These are phyloP conservation scores for Geotrichum siamense DNA, from an alignment of 1,139 yeast species.

Conservation along the genomic window DNA sequence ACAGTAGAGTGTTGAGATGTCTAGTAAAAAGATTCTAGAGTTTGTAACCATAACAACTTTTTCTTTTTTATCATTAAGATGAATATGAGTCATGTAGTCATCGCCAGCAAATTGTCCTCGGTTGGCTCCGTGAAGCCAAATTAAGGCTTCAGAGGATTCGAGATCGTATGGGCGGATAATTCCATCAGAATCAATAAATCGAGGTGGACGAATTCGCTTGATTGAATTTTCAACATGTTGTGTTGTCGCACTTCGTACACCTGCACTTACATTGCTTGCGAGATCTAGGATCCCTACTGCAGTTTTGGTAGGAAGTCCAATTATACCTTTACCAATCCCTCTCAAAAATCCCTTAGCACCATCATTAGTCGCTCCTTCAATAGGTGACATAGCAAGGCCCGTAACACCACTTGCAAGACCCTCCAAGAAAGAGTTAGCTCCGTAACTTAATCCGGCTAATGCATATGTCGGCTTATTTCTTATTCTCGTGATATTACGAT, in stretches of 20 bases:
- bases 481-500: slow-evolving; percentile 63
- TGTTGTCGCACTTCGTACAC: slow-evolving; percentile 85
- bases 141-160: slow-evolving; percentile 88
- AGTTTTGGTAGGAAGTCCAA: slow-evolving; percentile 93
- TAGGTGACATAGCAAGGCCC: slow-evolving; percentile 86
- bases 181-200: slow-evolving; percentile 63
- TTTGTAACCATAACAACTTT: slow-evolving; percentile 70
- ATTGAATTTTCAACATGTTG: slow-evolving; percentile 76
- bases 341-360: slow-evolving; percentile 89
- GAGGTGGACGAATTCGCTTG: slow-evolving; percentile 73
- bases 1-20: slow-evolving; percentile 49
- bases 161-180: slow-evolving; percentile 65
- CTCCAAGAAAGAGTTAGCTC: slow-evolving; percentile 83
- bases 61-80: slow-evolving; percentile 59
- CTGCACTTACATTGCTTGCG: slow-evolving; percentile 89
- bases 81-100: slow-evolving; percentile 73
- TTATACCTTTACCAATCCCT: slow-evolving; percentile 86
- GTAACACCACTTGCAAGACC: slow-evolving; percentile 81
- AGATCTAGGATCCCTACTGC: slow-evolving; percentile 90
- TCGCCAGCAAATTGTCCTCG: slow-evolving; percentile 72
- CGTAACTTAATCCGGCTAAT: slow-evolving; percentile 73
- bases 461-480: slow-evolving; percentile 82
- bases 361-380: slow-evolving; percentile 75
- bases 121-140: slow-evolving; percentile 74
- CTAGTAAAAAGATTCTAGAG: slow-evolving; percentile 59